Percentiles rank a stretch among this genome's conserved stretches.
These are phyloP conservation scores for Sanghuangporus weigelae DNA, from an alignment of 1,284 basidiomycete species.

Conservation along the genomic window DNA sequence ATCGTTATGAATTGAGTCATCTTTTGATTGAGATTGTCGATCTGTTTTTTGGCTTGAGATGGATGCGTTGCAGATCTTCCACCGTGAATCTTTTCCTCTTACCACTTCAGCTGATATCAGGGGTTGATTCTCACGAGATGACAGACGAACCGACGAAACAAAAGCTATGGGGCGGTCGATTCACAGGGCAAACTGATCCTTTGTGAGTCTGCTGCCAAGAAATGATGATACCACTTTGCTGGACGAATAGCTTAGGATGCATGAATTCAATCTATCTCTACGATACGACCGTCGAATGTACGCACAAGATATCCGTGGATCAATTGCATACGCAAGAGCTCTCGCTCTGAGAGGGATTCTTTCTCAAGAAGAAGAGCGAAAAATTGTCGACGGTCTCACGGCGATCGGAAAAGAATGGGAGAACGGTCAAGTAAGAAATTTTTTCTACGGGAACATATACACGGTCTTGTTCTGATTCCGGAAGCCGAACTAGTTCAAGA, in stretches of 20 bases:
- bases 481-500: slow-evolving; percentile 50
- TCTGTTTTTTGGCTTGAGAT: neutral
- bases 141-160: slow-evolving; percentile 63
- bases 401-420: slow-evolving; percentile 85
- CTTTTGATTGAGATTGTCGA: neutral
- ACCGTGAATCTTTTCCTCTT: too few relatives aligned
- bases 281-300: slow-evolving; percentile 95
- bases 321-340: slow-evolving; percentile 92
- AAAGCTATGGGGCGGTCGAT: slow-evolving; percentile 86
- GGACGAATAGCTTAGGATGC: slow-evolving; percentile 64
- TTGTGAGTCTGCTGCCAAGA: slow-evolving; percentile 45
- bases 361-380: slow-evolving; percentile 65
- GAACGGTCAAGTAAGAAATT: slow-evolving; percentile 50
- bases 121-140: slow-evolving; percentile 30
- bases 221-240: slow-evolving; percentile 6
- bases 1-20: neutral
- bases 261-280: slow-evolving; percentile 92
- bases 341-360: slow-evolving; percentile 78
- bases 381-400: slow-evolving; percentile 77
- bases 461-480: neutral
- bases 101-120: too few relatives aligned
- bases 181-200: slow-evolving; percentile 85
- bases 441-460: neutral
- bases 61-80: neutral
- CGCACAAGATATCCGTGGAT: slow-evolving; percentile 87